Conservation (phyloP, 2,329 filamentous ascomycete species). For the Xylariaceae sp. region DNA sequence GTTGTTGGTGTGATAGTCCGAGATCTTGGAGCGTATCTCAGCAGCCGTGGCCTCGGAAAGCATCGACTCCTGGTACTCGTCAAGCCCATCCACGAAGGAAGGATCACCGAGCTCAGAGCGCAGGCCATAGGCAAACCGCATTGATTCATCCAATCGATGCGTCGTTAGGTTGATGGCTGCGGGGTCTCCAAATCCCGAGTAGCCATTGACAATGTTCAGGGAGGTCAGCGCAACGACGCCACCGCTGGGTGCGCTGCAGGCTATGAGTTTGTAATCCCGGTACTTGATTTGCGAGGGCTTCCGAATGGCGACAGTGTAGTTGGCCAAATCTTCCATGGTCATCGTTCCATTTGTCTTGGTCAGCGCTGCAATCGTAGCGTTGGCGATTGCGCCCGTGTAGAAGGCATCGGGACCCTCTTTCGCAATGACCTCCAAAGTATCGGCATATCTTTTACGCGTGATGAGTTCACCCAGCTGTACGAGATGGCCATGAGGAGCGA, state of each 20-base stretch:
- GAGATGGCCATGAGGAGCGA: constrained; percentile 49
- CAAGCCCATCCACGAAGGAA: constrained; percentile 56
- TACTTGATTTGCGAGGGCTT: constrained; percentile 59
- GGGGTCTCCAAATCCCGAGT: constrained; percentile 57
- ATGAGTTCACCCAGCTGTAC: constrained; percentile 34
- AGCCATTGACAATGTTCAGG: constrained; percentile 72
- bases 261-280: constrained; percentile 65
- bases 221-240: constrained; percentile 69
- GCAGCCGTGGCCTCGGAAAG: constrained; percentile 61
- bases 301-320: constrained; percentile 66
- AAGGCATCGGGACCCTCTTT: constrained; percentile 31
- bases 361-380: constrained; percentile 53
- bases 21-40: constrained; percentile 43
- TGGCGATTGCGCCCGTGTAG: constrained; percentile 39
- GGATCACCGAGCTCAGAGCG: constrained; percentile 73
- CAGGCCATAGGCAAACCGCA: constrained; percentile 76
- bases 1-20: constrained; percentile 33
- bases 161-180: constrained; percentile 57
- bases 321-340: constrained; percentile 73
- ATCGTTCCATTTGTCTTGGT: constrained; percentile 66
- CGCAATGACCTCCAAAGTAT: constrained; percentile 47
- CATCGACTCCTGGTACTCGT: constrained; percentile 57
- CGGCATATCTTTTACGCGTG: constrained; percentile 50
- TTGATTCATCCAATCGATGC: constrained; percentile 78
- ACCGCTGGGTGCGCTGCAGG: constrained; percentile 66